Percentiles rank a stretch among this genome's conserved stretches.
Conservation (phyloP, 2,329 filamentous ascomycete species). For the Alternaria brassicae region DNA sequence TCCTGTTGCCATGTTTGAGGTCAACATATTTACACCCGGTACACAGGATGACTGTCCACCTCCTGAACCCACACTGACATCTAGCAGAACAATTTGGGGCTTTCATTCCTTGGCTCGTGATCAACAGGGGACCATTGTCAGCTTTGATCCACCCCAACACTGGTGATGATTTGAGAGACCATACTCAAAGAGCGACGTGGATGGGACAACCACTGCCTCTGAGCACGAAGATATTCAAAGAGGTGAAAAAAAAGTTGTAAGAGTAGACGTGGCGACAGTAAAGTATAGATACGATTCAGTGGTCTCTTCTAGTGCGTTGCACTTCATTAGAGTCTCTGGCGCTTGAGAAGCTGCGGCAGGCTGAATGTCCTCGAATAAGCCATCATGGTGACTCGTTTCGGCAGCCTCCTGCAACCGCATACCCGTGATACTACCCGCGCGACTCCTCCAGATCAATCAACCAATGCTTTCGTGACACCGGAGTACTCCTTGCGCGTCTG, state of each 20-base stretch:
- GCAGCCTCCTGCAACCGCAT: neutral
- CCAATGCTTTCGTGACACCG: neutral
- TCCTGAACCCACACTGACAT: neutral
- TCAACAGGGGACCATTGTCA: constrained; percentile 81
- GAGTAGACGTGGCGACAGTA: neutral
- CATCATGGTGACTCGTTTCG: neutral
- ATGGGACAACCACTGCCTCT: constrained; percentile 72
- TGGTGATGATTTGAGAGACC: constrained; percentile 66
- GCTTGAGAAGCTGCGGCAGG: neutral
- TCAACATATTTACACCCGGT: constrained; percentile 80
- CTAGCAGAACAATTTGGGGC: constrained; percentile 78
- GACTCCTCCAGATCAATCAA: neutral
- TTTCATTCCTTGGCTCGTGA: constrained; percentile 83
- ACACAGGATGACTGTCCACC: neutral
- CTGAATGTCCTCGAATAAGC: neutral
- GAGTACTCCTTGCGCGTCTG: neutral
- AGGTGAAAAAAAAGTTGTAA: constrained; percentile 4
- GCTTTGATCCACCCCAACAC: constrained; percentile 86
- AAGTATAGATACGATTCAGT: neutral
- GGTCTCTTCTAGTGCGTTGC: neutral
- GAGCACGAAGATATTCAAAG: constrained; percentile 61
- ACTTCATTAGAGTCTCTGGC: neutral
- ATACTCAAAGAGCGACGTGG: constrained; percentile 75
- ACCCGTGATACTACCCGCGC: neutral
- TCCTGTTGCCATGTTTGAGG: constrained; percentile 88